phyloP scores from a whole-genome alignment of 2,329 filamentous ascomycete species.

The Trichophyton mentagrophytes region DNA sequence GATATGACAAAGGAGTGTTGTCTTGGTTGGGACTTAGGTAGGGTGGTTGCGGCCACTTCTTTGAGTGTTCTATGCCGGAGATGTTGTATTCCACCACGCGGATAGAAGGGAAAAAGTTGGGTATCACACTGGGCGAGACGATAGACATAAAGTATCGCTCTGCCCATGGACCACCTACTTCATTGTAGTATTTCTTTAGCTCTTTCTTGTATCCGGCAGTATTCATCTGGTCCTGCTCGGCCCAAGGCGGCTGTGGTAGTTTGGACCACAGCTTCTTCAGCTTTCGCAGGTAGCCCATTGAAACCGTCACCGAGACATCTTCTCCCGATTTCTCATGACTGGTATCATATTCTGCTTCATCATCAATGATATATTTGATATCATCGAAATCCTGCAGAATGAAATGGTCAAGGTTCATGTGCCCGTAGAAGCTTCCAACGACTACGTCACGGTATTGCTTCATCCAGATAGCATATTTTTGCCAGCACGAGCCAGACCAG shows the following conservation, averaged over 20 bases:
- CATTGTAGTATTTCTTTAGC: conserved; percentile 45
- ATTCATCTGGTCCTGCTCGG: conserved; percentile 13
- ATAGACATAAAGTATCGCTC: conserved; percentile 75
- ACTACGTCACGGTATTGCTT: conserved; percentile 85
- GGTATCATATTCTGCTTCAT: conserved; percentile 14
- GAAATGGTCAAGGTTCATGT: conserved; percentile 99
- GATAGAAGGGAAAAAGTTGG: conserved; percentile 80
- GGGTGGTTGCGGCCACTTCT: conserved; percentile 20
- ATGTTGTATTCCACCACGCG: conserved; percentile 94
- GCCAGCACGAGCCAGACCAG: conserved; percentile 98
- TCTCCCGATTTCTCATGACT: not conserved
- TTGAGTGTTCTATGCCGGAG: conserved; percentile 52
- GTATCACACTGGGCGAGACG: conserved; percentile 76
- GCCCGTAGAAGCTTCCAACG: conserved; percentile 65
- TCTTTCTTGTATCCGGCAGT: conserved; percentile 42
- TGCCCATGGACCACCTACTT: conserved; percentile 66
- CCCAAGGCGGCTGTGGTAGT: conserved; percentile 46
- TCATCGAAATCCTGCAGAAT: conserved; percentile 76
- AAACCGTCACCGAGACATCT: conserved; percentile 51
- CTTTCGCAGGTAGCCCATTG: conserved; percentile 66
- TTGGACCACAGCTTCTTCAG: conserved; percentile 65
- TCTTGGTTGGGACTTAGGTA: not conserved
- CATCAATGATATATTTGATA: conserved; percentile 43
- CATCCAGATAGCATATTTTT: conserved; percentile 88
- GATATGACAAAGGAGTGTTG: not conserved